phyloP scores from a whole-genome alignment of 345 rosid genomes.

The Populus tremula region DNA sequence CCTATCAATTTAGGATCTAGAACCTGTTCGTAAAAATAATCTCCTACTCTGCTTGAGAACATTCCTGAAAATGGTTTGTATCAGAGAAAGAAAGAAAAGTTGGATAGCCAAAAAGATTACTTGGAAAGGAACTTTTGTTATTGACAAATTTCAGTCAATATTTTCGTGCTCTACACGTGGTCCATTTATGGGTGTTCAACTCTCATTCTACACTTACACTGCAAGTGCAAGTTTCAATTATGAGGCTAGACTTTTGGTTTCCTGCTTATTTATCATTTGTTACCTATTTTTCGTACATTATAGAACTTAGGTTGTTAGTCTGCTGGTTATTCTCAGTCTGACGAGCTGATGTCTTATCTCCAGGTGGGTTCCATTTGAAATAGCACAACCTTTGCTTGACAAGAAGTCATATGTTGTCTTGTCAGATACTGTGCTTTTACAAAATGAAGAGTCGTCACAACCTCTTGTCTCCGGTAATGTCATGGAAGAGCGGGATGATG shows the following conservation, averaged over 20 bases:
- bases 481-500: slow-evolving; percentile 36
- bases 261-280: neutral
- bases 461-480: slow-evolving; percentile 38
- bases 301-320: neutral
- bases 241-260: neutral
- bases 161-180: neutral
- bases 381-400: slow-evolving; percentile 69
- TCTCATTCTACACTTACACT: neutral
- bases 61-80: neutral
- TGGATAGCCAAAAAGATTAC: neutral
- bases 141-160: neutral
- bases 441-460: slow-evolving; percentile 36
- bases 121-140: too few relatives aligned
- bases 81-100: neutral
- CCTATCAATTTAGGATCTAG: neutral
- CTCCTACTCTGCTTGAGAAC: neutral
- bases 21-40: neutral
- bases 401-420: slow-evolving; percentile 60
- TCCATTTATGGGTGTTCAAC: neutral
- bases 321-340: neutral
- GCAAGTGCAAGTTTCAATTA: neutral
- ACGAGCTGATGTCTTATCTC: slow-evolving; percentile 25
- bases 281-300: neutral
- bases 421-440: slow-evolving; percentile 51
- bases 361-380: slow-evolving; percentile 89